Evolutionary conservation across 345 rosid genomes (phyloP), one percentile per base, ranked within the genome.

Genomic region (Lepidium didymum): DNA sequence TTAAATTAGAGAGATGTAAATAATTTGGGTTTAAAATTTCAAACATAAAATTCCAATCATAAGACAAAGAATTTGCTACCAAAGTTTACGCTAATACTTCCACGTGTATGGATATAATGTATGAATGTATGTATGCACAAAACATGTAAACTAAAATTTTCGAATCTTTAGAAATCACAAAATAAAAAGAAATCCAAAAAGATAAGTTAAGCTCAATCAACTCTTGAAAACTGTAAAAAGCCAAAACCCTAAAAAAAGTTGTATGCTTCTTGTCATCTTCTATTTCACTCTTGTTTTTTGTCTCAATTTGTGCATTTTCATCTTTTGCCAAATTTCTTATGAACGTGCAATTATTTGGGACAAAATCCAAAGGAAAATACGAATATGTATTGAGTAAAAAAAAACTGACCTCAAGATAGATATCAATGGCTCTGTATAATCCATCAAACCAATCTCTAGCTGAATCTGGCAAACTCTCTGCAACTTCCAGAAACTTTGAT

Each of bases 361-460:
- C 3, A 10, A 3, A 19, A 42, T 13, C 1, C 10, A 15, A 38
- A 23, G 7, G 2, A 18, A 42, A 47, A 54, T 3, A 34, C 31
- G 34, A 42, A 33, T 27, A 5, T 31, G 64, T 46, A 31, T 13
- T 35, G 40, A 49, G 34, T 14, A 4, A 4, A 10, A 4, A 10
- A 51, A 43, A 67, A 44, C 73, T 81, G 40, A 85, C 97, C 91
- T 86, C 81, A 18, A 87, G 89, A 78, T 80, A 90, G 75, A 84
- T 82, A 54, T 90, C 94, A 67, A 90, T 82, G 56, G 94, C 88
- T 81, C 79, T 81, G 83, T 86, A 87, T 75, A 90, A 83, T 40
- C 88, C 94, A 81, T 87, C 94, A 63, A 79, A 86, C 79, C 85
- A 81, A 71, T 87, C 88, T 75, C 90, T 81, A 10, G 90, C 88